These are phyloP conservation scores for Dipodascus geniculatus DNA, from an alignment of 805 yeast genomes.

Conservation along the genomic window DNA sequence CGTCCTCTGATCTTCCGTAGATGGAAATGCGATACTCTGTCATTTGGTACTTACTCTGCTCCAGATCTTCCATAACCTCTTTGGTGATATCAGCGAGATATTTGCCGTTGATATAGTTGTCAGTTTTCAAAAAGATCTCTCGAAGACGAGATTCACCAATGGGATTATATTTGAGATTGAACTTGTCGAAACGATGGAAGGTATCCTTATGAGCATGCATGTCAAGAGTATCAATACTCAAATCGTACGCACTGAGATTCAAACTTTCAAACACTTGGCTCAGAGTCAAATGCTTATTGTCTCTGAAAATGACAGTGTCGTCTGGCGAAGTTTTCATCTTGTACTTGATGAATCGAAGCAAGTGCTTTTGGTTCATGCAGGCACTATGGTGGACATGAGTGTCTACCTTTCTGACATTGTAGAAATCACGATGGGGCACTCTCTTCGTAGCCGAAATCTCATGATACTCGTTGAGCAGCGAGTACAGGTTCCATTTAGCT, in stretches of 20 bases:
- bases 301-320: slow-evolving; percentile 89
- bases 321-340: slow-evolving; percentile 79
- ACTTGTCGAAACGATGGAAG: slow-evolving; percentile 95
- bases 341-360: slow-evolving; percentile 86
- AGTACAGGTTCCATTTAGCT: slow-evolving; percentile 92
- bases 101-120: slow-evolving; percentile 77
- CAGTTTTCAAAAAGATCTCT: slow-evolving; percentile 92
- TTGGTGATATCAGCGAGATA: slow-evolving; percentile 88
- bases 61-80: slow-evolving; percentile 90
- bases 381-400: slow-evolving; percentile 99
- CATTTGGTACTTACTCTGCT: slow-evolving; percentile 93
- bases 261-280: slow-evolving; percentile 86
- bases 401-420: slow-evolving; percentile 92
- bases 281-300: slow-evolving; percentile 75
- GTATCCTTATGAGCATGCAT: slow-evolving; percentile 99
- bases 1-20: slow-evolving; percentile 80
- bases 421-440: slow-evolving; percentile 95
- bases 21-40: slow-evolving; percentile 92
- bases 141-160: slow-evolving; percentile 96
- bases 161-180: slow-evolving; percentile 94
- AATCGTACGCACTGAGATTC: slow-evolving; percentile 84
- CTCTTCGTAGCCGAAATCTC: slow-evolving; percentile 83
- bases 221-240: slow-evolving; percentile 91
- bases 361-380: slow-evolving; percentile 97
- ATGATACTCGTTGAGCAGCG: slow-evolving; percentile 79